Percentiles rank a stretch among this genome's conserved stretches.
These are phyloP conservation scores for Linnemannia zychae DNA, from an alignment of 192 early-diverging fungal species.

Conservation along the genomic window DNA sequence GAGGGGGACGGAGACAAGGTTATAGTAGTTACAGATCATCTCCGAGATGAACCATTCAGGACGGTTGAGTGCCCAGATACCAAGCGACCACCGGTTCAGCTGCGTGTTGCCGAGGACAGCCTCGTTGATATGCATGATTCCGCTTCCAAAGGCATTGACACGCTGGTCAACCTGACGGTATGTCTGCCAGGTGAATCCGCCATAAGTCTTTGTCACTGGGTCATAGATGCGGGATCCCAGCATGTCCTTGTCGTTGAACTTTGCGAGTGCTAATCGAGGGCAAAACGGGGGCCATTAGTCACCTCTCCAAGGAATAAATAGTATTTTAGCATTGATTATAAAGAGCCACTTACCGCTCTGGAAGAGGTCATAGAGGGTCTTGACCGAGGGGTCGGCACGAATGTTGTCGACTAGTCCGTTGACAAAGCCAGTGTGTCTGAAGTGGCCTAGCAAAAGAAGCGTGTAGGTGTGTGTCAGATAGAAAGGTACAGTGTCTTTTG, in stretches of 20 bases:
- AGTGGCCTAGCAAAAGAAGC: not conserved
- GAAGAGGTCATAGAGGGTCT: slow-evolving; percentile 56
- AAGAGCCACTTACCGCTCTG: slow-evolving; percentile 18
- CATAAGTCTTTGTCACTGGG: slow-evolving; percentile 66
- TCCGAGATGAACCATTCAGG: slow-evolving; percentile 76
- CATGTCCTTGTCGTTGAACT: slow-evolving; percentile 64
- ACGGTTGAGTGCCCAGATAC: slow-evolving; percentile 74
- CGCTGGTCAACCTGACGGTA: slow-evolving; percentile 71
- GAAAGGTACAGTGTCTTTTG: not conserved
- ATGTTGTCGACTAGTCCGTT: slow-evolving; percentile 17
- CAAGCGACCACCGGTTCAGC: slow-evolving; percentile 62
- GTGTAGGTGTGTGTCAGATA: not conserved
- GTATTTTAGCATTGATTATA: not conserved
- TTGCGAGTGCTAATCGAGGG: slow-evolving; percentile 57
- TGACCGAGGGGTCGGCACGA: slow-evolving; percentile 25
- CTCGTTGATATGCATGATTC: slow-evolving; percentile 71
- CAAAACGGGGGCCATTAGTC: not conserved
- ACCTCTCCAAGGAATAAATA: not conserved
- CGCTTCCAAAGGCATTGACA: slow-evolving; percentile 73
- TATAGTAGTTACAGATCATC: slow-evolving; percentile 70
- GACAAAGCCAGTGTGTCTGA: not conserved
- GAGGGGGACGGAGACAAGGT: slow-evolving; percentile 77
- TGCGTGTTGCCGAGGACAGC: slow-evolving; percentile 27
- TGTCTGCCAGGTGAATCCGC: slow-evolving; percentile 75
- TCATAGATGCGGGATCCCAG: slow-evolving; percentile 72